Evolutionary conservation across 176 grass and related monocot genomes (phyloP), one percentile per base, ranked within the genome.

Genomic region (Ampelocalamus luodianensis): DNA sequence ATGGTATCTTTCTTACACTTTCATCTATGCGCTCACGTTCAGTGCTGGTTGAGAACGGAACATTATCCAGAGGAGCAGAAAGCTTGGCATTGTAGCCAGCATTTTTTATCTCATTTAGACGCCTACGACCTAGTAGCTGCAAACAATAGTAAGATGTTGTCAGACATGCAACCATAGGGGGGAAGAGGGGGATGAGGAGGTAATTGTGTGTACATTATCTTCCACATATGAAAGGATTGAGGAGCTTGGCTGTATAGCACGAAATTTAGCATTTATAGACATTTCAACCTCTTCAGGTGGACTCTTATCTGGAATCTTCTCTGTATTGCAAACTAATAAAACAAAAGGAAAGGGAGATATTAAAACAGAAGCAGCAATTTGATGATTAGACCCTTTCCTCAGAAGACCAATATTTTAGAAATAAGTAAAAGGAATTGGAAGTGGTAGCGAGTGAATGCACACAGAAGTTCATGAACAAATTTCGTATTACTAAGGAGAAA

Each of bases 251-350:
- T 92, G 91, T 87, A 98, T 90, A 55, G 93, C 81, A 53, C 96
- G 92, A 77, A 98, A 98, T 81, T 95, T 92, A 71, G 96, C 91
- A 90, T 98, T 98, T 85, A 92, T 95, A 77, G 96, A 95, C 54
- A 90, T 87, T 78, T 98, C 96, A 62, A 40, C 45, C 68, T 90
- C 89, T 59, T 89, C 90, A 81, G 72, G 80, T 72, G 40, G 24
- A 82, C 29, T 68, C 60, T 90, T 93, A 70, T 92, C 91, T 37
- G 50, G 43, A 77, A 90, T 65, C 79, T 83, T 79, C 87, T 77
- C 79, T 83, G 72, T 8, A 71, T 16, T 88, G 65, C 20, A 70
- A 82, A 71, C 49, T 87, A 90, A 77, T 43, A 65, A 56, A 82
- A 54, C 18, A 71, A 71, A 14, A 38, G 45, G 79, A 71, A 74